Evolutionary conservation across 352 stramenopile genomes (phyloP).

Genomic region (Thalassiosira allenii): DNA sequence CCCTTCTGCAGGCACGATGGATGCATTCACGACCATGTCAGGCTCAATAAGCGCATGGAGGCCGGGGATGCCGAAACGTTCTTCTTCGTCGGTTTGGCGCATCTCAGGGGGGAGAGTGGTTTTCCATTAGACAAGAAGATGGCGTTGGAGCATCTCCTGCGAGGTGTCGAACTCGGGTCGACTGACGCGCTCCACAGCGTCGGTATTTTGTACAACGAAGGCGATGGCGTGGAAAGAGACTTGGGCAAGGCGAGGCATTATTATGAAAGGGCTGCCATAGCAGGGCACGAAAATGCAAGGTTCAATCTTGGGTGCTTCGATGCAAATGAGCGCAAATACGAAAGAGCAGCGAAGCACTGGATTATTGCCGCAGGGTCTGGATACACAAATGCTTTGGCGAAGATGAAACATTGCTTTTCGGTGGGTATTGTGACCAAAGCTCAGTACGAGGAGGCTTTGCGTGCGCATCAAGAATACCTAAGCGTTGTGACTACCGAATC

Average conservation of each 20-base stretch:
- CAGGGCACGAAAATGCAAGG: neutral
- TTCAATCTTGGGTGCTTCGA: slow-evolving; percentile 2
- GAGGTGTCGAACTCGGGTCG: too few species aligned
- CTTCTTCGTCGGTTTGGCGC: too few species aligned
- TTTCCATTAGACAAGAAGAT: too few species aligned
- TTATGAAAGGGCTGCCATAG: slow-evolving; percentile 6
- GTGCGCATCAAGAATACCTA: neutral
- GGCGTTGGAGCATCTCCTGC: too few species aligned
- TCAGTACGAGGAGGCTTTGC: neutral
- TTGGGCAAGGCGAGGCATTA: neutral
- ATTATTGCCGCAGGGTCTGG: neutral
- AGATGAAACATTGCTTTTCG: neutral
- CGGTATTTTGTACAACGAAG: too few species aligned
- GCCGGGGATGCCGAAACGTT: too few species aligned
- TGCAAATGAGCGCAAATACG: neutral
- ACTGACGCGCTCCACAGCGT: too few species aligned
- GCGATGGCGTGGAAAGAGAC: slow-evolving; percentile 7
- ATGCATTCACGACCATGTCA: too few species aligned
- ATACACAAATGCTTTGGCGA: neutral
- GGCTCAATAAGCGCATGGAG: too few species aligned
- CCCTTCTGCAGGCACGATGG: too few species aligned
- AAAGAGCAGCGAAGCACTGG: neutral
- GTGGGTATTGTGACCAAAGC: neutral
- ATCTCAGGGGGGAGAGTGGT: too few species aligned
- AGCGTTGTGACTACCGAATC: too few species aligned